Evolutionary conservation across 768 basidiomycete species (phyloP).

Genomic region (Calocera cornea): DNA sequence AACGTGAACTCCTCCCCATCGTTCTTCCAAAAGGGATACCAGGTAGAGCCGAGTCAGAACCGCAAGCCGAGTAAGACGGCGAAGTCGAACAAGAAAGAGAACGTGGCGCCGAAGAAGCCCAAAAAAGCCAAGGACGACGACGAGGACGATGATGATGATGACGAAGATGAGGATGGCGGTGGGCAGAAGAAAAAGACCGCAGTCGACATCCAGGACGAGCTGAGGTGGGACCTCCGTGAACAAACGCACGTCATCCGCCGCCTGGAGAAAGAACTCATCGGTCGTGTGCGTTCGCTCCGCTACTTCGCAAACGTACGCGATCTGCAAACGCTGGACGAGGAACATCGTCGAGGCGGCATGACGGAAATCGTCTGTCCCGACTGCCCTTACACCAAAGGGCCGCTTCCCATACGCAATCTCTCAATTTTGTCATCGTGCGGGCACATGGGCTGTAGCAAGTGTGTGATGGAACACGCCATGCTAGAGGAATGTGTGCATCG

Average conservation of each 20-base stretch:
- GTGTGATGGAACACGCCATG: constrained; percentile 59
- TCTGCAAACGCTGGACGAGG: constrained; percentile 52
- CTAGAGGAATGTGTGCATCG: constrained; percentile 72
- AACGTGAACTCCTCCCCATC: background rate
- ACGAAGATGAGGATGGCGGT: constrained; percentile 5
- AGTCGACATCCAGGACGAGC: constrained; percentile 37
- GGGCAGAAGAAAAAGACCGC: constrained; percentile 9
- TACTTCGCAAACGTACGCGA: constrained; percentile 88
- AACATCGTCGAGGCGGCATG: constrained; percentile 51
- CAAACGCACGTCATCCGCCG: constrained; percentile 74
- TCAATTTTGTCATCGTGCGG: constrained; percentile 87
- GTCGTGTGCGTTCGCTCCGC: constrained; percentile 76
- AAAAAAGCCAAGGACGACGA: background rate
- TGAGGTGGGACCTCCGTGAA: constrained; percentile 71
- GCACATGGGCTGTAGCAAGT: constrained; percentile 67
- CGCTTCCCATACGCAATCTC: constrained; percentile 50
- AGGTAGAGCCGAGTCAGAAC: background rate
- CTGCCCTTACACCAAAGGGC: constrained; percentile 8
- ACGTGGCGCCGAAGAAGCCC: background rate
- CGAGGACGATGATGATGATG: background rate
- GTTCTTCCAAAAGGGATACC: background rate
- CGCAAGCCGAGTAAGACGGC: background rate
- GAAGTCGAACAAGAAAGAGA: background rate
- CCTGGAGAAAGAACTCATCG: constrained; percentile 76
- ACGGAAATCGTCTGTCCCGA: constrained; percentile 25